Evolutionary conservation across 2,329 filamentous ascomycete genomes (phyloP).

Genomic region (Anthostomella pinea): DNA sequence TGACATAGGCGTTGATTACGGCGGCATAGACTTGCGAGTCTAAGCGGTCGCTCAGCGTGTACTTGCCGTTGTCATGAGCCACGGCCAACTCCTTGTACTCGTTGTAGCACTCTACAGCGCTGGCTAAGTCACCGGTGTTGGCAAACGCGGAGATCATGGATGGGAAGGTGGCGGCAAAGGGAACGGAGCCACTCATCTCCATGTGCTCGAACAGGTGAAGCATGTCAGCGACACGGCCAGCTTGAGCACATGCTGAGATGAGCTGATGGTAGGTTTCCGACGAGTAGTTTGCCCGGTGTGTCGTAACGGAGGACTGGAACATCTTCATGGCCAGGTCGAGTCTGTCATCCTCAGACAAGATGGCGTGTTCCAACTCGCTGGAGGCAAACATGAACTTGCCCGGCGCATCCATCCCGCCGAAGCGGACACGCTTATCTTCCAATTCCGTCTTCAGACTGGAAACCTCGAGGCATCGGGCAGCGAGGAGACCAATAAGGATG

Average conservation of each 20-base stretch:
- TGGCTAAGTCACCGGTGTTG: slow-evolving; percentile 73
- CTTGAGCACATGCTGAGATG: slow-evolving; percentile 81
- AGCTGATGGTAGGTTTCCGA: slow-evolving; percentile 81
- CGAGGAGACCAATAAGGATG: slow-evolving; percentile 79
- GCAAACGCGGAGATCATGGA: slow-evolving; percentile 96
- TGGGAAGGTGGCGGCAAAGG: slow-evolving; percentile 80
- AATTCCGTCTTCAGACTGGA: slow-evolving; percentile 68
- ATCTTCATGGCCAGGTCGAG: slow-evolving; percentile 81
- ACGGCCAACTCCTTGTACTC: slow-evolving; percentile 91
- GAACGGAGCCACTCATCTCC: slow-evolving; percentile 71
- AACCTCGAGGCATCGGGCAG: slow-evolving; percentile 76
- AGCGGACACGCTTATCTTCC: slow-evolving; percentile 78
- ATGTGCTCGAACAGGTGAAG: slow-evolving; percentile 87
- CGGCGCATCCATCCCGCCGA: slow-evolving; percentile 66
- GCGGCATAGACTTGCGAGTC: slow-evolving; percentile 87
- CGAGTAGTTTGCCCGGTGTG: slow-evolving; percentile 65
- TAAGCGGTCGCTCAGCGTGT: slow-evolving; percentile 65
- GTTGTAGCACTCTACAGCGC: slow-evolving; percentile 91
- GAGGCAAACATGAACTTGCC: slow-evolving; percentile 77
- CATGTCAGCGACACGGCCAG: slow-evolving; percentile 83
- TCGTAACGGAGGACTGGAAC: slow-evolving; percentile 71
- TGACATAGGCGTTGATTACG: slow-evolving; percentile 85
- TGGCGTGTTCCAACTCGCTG: slow-evolving; percentile 80
- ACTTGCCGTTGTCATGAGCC: slow-evolving; percentile 71
- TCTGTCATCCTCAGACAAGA: slow-evolving; percentile 83